Base-by-base conservation (phyloP, 2,329 filamentous ascomycete genomes). In the Paracamarosporium sp. region DNA sequence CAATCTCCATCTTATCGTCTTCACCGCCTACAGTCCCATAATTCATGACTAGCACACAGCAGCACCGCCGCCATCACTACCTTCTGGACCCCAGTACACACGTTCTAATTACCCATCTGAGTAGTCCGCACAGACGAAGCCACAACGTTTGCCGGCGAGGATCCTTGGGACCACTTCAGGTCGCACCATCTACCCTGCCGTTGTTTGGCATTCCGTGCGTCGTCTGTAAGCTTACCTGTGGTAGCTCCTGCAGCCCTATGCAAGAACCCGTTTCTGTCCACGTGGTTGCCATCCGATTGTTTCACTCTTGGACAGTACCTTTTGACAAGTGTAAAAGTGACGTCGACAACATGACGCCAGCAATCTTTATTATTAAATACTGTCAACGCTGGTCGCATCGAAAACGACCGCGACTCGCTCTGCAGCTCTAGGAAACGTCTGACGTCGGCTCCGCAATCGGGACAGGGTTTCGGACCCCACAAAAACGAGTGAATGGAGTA, bases 231-330 rank as follows among this genome's bases (percentile, higher is more conserved):
- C 70, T 74, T 61, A 69, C 57, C 64, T 60, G 60, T 65, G 66
- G n/a, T 36, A 56, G 45, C 50, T 63, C 41, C 61, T 74, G 71
- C 71, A 74, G 70, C 71, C 70, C 68, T 73, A 74, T 70, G 70
- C 69, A 63, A 54, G 24, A 53, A 64, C 68, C 71, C 68, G 70
- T 61, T 63, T 67, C 55, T 55, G 61, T 54, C 62, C 69, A 73
- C 69, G 70, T 70, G 66, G 69, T 57, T 50, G 56, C 57, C 56
- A 55, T 60, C 63, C 61, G 59, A 54, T 65, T 66, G 67, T 72
- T 67, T 71, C 61, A 73, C 66, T 55, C 65, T 58, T 22, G 22
- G 15, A 53, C 35, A 22, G 6, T 13, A n/a, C 27, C 40, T 15
- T 35, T 46, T 27, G 20, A 48, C 22, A 33, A 50, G 20, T 15